A percentile compares a stretch with the other conserved stretches of the same genome.
phyloP scores from a whole-genome alignment of 208 protist species.

The Phytomonas sp. region DNA sequence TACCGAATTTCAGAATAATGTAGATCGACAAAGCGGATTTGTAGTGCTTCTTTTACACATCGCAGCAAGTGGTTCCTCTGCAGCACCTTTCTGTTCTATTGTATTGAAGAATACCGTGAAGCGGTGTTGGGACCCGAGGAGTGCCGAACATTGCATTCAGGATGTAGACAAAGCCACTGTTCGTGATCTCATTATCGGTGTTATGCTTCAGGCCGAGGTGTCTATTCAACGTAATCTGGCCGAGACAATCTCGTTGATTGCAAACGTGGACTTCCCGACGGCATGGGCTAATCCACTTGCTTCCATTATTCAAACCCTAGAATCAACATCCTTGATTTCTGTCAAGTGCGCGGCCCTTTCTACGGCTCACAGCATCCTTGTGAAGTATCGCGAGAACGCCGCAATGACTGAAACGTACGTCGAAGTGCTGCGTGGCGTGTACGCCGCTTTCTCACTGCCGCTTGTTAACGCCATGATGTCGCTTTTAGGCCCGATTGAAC shows the following conservation, averaged over 20 bases:
- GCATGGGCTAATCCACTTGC: slow-evolving; percentile 80
- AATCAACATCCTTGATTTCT: slow-evolving; percentile 11
- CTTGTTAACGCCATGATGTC: slow-evolving; percentile 21
- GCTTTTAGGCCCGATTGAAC: slow-evolving; percentile 16
- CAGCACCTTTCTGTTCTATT: slow-evolving; percentile 60
- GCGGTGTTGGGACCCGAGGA: slow-evolving; percentile 62
- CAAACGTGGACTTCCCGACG: slow-evolving; percentile 86
- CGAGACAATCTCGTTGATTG: slow-evolving; percentile 85
- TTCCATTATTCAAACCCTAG: slow-evolving; percentile 47
- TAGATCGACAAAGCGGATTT: slow-evolving; percentile 67
- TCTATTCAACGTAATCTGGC: slow-evolving; percentile 81
- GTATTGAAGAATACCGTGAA: slow-evolving; percentile 85
- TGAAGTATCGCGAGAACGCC: slow-evolving; percentile 66
- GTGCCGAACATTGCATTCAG: slow-evolving; percentile 71
- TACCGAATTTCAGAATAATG: slow-evolving; percentile 44
- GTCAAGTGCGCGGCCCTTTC: slow-evolving; percentile 59
- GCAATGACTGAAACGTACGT: slow-evolving; percentile 53
- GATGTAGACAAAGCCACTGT: slow-evolving; percentile 59
- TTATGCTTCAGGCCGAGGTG: slow-evolving; percentile 38
- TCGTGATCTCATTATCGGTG: slow-evolving; percentile 38
- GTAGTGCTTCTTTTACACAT: slow-evolving; percentile 49
- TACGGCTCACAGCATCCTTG: slow-evolving; percentile 86
- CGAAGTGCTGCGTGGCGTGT: slow-evolving; percentile 57
- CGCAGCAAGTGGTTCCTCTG: slow-evolving; percentile 17
- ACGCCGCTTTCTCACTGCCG: slow-evolving; percentile 31